A percentile compares a stretch with the other conserved stretches of the same genome.
Conservation (phyloP, 371 early-diverging fungal genomes). For the Amoeboradix gromovi region DNA sequence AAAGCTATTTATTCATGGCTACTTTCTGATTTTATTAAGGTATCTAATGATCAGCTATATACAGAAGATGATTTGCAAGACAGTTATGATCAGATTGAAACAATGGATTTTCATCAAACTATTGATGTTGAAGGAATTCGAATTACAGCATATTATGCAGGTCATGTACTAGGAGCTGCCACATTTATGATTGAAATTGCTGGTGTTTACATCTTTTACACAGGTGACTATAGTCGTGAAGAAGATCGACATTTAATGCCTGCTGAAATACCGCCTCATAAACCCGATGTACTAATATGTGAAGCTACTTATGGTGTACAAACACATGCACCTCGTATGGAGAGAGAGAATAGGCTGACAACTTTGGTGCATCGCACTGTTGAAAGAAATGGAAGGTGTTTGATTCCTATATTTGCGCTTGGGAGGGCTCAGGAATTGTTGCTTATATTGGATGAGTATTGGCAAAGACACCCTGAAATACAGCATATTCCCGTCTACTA, state of each 20-base stretch:
- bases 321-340: slow-evolving; percentile 80
- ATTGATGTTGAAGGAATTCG: slow-evolving; percentile 85
- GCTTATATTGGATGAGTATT: slow-evolving; percentile 95
- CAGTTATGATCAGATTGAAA: slow-evolving; percentile 80
- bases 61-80: slow-evolving; percentile 71
- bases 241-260: slow-evolving; percentile 98
- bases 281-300: slow-evolving; percentile 78
- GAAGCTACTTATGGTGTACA: slow-evolving; percentile 98
- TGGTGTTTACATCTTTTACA: slow-evolving; percentile 83
- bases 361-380: slow-evolving; percentile 69
- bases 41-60: slow-evolving; percentile 75
- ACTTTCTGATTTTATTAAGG: slow-evolving; percentile 81
- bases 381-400: slow-evolving; percentile 76
- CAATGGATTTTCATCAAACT: slow-evolving; percentile 92
- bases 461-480: slow-evolving; percentile 79
- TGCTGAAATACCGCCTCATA: slow-evolving; percentile 63
- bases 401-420: slow-evolving; percentile 96
- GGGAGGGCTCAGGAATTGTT: slow-evolving; percentile 97
- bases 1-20: slow-evolving; percentile 97
- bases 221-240: slow-evolving; percentile 98
- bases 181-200: slow-evolving; percentile 98
- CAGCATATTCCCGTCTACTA: slow-evolving; percentile 93
- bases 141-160: slow-evolving; percentile 91
- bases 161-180: slow-evolving; percentile 98
- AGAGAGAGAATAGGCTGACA: slow-evolving; percentile 80